These are phyloP conservation scores for Penstemon newberryi DNA, from an alignment of 257 asterid species.

Conservation along the genomic window DNA sequence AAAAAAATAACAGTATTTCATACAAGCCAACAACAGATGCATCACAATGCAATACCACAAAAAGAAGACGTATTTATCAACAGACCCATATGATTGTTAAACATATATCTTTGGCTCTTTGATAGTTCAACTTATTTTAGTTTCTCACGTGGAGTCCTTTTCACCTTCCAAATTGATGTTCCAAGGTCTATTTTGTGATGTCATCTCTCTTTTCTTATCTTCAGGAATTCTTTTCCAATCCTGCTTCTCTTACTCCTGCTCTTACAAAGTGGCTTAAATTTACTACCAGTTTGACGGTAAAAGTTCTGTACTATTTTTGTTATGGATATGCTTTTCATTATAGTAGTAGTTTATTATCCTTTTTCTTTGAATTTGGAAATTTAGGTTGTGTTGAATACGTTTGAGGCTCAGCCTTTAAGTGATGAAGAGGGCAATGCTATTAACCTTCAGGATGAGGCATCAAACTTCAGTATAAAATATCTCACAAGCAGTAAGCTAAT, in stretches of 20 bases:
- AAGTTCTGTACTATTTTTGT: conserved; percentile 6
- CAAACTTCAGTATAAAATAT: conserved; percentile 92
- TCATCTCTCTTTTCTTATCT: conserved; percentile 27
- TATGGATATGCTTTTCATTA: conserved; percentile 8
- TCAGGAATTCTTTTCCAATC: conserved; percentile 90
- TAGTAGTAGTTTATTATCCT: conserved; percentile 11
- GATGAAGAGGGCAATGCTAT: conserved; percentile 86
- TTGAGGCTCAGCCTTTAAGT: conserved; percentile 94
- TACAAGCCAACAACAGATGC: background rate
- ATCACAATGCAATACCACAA: background rate
- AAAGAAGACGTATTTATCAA: conserved; percentile 8
- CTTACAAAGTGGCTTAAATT: conserved; percentile 89
- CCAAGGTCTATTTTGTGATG: conserved; percentile 6
- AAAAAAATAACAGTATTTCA: background rate
- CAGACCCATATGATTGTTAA: conserved; percentile 6
- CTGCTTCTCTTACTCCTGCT: conserved; percentile 70
- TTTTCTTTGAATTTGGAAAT: conserved; percentile 28
- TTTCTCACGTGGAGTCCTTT: conserved; percentile 6
- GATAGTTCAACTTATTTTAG: background rate
- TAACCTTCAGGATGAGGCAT: conserved; percentile 84
- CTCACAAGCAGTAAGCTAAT: conserved; percentile 94
- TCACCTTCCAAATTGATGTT: conserved; percentile 14
- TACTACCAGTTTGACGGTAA: conserved; percentile 73
- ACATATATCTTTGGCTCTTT: conserved; percentile 8
- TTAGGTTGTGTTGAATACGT: conserved; percentile 80